Conservation (phyloP, 768 basidiomycete species). For the Lentinus tigrinus region DNA sequence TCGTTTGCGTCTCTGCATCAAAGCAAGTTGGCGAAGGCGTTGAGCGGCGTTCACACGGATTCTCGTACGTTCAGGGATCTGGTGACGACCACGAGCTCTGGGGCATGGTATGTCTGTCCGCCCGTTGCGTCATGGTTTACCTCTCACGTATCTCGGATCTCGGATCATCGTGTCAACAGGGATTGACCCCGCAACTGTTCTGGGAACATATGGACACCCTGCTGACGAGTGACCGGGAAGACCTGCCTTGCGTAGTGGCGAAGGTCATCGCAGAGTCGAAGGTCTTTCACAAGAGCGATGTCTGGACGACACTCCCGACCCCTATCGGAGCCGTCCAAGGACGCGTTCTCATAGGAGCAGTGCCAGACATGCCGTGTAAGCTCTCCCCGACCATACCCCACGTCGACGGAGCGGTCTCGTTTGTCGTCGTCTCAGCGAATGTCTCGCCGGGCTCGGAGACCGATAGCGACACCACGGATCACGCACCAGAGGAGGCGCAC, state of each 20-base stretch:
- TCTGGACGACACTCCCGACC: slow-evolving; percentile 24
- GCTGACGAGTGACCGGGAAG: slow-evolving; percentile 44
- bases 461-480: not conserved
- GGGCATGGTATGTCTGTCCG: slow-evolving; percentile 55
- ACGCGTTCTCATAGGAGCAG: slow-evolving; percentile 39
- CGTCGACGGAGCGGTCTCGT: slow-evolving; percentile 17
- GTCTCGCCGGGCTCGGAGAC: not conserved
- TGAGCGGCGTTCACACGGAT: slow-evolving; percentile 66
- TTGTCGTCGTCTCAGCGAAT: slow-evolving; percentile 29
- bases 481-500: not conserved
- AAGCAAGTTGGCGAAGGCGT: slow-evolving; percentile 59
- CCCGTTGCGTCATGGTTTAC: not conserved
- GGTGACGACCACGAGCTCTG: slow-evolving; percentile 95
- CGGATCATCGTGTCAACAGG: no score
- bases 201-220: slow-evolving; percentile 59
- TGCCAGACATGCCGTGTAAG: slow-evolving; percentile 28
- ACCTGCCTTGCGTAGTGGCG: slow-evolving; percentile 47
- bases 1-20: slow-evolving; percentile 88
- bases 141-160: no score
- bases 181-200: slow-evolving; percentile 71
- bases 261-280: slow-evolving; percentile 17
- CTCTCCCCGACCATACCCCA: slow-evolving; percentile 8
- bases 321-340: slow-evolving; percentile 39
- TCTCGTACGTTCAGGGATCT: slow-evolving; percentile 87
- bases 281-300: not conserved